Percentiles rank a stretch among this genome's conserved stretches.
phyloP scores from a whole-genome alignment of 306 rosid species.

The Bauhinia variegata region DNA sequence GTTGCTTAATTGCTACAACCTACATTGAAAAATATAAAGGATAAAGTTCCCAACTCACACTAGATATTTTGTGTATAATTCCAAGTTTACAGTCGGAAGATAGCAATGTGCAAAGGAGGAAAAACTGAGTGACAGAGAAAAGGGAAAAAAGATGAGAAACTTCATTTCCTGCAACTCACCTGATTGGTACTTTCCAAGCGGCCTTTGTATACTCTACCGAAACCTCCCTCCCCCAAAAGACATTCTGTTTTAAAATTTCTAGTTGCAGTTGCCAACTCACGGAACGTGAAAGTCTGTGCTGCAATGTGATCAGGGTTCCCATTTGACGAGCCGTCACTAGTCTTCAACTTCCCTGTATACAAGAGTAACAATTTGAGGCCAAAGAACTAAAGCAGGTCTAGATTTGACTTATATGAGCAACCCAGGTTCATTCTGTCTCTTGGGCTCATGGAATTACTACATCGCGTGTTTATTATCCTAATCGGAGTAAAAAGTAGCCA shows the following conservation, averaged over 20 bases:
- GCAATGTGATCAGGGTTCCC: slow-evolving; percentile 76
- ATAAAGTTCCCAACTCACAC: slow-evolving; percentile 29
- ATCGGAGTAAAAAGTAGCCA: slow-evolving; percentile 15
- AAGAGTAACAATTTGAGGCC: slow-evolving; percentile 22
- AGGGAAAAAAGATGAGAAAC: not conserved
- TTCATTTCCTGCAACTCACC: slow-evolving; percentile 47
- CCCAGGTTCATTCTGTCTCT: not conserved
- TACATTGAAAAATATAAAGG: slow-evolving; percentile 44
- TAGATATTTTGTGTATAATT: not conserved
- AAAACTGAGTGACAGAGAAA: slow-evolving; percentile 2
- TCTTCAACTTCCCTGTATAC: slow-evolving; percentile 57
- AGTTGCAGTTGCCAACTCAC: slow-evolving; percentile 91
- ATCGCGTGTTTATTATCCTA: slow-evolving; percentile 17
- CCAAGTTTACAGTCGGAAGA: slow-evolving; percentile 4
- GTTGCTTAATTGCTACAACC: slow-evolving; percentile 93
- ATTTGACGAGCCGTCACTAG: slow-evolving; percentile 51
- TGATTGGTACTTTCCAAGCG: slow-evolving; percentile 70
- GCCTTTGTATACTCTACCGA: slow-evolving; percentile 91
- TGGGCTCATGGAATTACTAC: slow-evolving; percentile 9
- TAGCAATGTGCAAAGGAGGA: slow-evolving; percentile 8
- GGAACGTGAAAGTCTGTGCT: slow-evolving; percentile 83
- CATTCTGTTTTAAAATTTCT: slow-evolving; percentile 82
- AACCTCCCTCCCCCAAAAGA: slow-evolving; percentile 91
- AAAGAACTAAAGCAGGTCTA: slow-evolving; percentile 17
- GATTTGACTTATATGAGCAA: slow-evolving; percentile 13